Percentiles rank a stretch among this genome's conserved stretches.
Conservation (phyloP, 176 grass and related monocot species). For the Cenchrus fungigraminus region DNA sequence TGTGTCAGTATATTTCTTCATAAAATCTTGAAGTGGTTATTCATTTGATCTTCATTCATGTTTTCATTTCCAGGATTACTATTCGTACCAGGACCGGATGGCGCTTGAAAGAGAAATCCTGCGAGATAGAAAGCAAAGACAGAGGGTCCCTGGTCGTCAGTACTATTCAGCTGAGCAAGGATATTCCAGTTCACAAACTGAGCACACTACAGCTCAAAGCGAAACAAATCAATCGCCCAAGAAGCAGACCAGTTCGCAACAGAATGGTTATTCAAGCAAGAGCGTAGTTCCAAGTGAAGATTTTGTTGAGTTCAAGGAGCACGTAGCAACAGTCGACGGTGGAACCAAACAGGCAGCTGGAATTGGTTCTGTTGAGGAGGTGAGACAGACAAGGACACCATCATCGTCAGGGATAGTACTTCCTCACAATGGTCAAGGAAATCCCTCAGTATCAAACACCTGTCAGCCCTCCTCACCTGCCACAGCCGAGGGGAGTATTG, state of each 20-base stretch:
- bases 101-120: neutral
- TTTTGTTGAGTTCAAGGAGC: conserved; percentile 1
- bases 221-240: neutral
- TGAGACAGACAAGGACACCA: neutral
- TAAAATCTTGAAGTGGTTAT: neutral
- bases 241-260: neutral
- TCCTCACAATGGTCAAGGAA: conserved; percentile 22
- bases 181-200: neutral
- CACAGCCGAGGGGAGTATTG: conserved; percentile 1
- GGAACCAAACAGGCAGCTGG: neutral
- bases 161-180: neutral
- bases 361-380: conserved; percentile 9
- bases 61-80: conserved; percentile 38
- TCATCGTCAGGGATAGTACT: neutral
- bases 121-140: conserved; percentile 22
- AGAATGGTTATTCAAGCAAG: conserved; percentile 24
- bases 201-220: neutral
- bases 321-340: neutral
- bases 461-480: conserved; percentile 12
- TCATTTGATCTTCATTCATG: conserved; percentile 6
- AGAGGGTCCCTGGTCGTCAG: neutral
- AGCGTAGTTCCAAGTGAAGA: neutral
- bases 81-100: conserved; percentile 22
- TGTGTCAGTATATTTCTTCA: neutral
- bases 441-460: neutral